Evolutionary conservation across 192 early-diverging fungal species (phyloP), one percentile per base, ranked within the genome.

Genomic region (Linnemannia schmuckeri): DNA sequence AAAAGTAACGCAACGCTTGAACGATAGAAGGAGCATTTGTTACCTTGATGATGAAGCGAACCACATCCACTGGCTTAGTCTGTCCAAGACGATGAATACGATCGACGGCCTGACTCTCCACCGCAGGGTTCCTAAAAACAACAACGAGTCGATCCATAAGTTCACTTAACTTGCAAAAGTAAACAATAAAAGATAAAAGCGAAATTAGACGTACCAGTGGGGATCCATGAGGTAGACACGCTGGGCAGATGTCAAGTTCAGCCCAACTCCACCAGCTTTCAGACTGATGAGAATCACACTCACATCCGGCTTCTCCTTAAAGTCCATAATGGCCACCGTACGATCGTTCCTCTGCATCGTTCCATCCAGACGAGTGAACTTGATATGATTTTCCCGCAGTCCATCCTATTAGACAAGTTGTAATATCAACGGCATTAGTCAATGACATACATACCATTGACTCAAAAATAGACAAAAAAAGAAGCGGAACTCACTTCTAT

Each of bases 31-130:
- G 61, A 0, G 33, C 30, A 35, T 1, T 3, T 66, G 27, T 71
- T 88, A 89, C 91, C 73, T 91, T 89, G 40, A 94, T 88, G 77
- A 96, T 92, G 77, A 94, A 94, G 44, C 93, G 91, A 22, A 92
- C 89, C 3, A 94, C 92, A n/a, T 91, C 90, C 41, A 96, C 93
- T 0, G 93, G 91, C 24, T 89, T 83, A 37, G 73, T 89, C 77
- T 97, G 96, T 27, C 96, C 96, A 18, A 97, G 88, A 24, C 96
- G 90, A 81, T 97, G 95, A 66, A 97, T 93, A 40, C 96, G 94
- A 85, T 97, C 96, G 44, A 97, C 93, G 0, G 96, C 96, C 78
- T 97, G 96, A 42, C 91, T 89, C 88, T 97, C 95, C 12, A 95
- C 93, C 20, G 94, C 93, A 46, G 92, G 93, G 78, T 96, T 97